Percentiles rank a stretch among this genome's conserved stretches.
These are phyloP conservation scores for Sporothrix dimorphospora DNA, from an alignment of 2,329 filamentous ascomycete species.

Conservation along the genomic window DNA sequence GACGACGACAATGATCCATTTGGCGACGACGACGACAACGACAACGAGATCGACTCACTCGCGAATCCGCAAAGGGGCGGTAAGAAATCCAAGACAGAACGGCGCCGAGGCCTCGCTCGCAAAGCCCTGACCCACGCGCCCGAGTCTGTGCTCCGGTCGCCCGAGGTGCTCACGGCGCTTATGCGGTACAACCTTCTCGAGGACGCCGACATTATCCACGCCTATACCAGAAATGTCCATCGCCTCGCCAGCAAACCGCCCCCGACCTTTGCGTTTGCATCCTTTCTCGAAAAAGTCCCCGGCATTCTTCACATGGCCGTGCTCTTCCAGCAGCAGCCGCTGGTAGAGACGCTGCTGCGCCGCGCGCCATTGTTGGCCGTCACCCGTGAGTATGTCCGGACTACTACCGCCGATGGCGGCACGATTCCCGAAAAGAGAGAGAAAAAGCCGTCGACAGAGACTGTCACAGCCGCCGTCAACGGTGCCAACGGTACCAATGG, in stretches of 20 bases:
- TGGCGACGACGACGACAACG: conserved; percentile 5
- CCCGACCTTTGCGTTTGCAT: neutral
- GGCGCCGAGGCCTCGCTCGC: neutral
- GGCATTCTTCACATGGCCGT: conserved; percentile 26
- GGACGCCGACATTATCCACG: neutral
- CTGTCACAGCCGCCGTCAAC: neutral
- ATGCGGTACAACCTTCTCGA: neutral
- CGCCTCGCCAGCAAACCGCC: neutral
- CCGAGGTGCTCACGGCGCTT: conserved; percentile 7
- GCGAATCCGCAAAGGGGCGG: neutral
- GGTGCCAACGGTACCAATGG: neutral
- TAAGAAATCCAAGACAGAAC: neutral
- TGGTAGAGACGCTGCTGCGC: conserved; percentile 25
- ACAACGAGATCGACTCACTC: neutral
- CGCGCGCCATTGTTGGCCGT: neutral
- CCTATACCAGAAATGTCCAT: conserved; percentile 1
- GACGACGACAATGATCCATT: neutral
- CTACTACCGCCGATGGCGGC: neutral
- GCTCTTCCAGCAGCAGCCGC: conserved; percentile 17
- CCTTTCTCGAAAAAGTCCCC: neutral
- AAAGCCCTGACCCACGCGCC: neutral
- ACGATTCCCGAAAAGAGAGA: neutral
- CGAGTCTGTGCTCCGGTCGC: neutral
- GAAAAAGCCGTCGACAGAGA: neutral
- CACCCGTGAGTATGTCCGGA: neutral